A percentile compares a stretch with the other conserved stretches of the same genome.
Evolutionary conservation across 139 green algal genomes (phyloP).

Genomic region (Volvox africanus): DNA sequence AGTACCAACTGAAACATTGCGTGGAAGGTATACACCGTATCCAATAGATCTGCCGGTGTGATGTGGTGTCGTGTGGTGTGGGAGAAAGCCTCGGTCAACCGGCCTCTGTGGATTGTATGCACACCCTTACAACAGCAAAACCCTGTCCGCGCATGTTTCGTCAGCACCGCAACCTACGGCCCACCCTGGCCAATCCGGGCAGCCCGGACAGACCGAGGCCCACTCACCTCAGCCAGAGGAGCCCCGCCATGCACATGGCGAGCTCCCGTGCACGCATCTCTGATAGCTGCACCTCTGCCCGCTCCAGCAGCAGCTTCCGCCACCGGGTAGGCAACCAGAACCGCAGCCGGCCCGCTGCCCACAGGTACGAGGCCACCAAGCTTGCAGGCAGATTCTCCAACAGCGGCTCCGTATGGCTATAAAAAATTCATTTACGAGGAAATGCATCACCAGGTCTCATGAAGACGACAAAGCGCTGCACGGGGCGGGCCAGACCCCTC

Average conservation of each 20-base stretch:
- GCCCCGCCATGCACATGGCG: slow-evolving; percentile 8
- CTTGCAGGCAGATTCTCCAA: neutral
- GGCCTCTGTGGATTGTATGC: too few species aligned
- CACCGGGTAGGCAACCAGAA: neutral
- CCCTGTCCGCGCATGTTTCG: neutral
- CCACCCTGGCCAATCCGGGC: neutral
- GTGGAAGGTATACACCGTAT: too few species aligned
- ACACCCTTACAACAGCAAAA: neutral
- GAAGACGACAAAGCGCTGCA: too few species aligned
- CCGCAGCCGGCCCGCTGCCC: slow-evolving; percentile 25
- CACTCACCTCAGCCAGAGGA: slow-evolving; percentile 31
- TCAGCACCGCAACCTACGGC: neutral
- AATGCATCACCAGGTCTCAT: too few species aligned
- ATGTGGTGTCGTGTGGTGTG: neutral
- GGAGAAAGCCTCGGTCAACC: neutral
- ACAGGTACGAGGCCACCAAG: slow-evolving; percentile 33
- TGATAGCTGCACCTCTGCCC: neutral
- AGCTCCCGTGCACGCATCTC: slow-evolving; percentile 25
- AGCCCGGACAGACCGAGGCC: neutral
- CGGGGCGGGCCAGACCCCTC: too few species aligned
- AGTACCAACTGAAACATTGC: too few species aligned
- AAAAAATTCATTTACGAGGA: too few species aligned
- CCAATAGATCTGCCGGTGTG: too few species aligned
- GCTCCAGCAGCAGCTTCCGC: neutral
- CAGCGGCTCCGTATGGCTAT: slow-evolving; percentile 3